Evolutionary conservation across 1,284 basidiomycete species (phyloP).

Genomic region (Sanghuangporus sanghuang): DNA sequence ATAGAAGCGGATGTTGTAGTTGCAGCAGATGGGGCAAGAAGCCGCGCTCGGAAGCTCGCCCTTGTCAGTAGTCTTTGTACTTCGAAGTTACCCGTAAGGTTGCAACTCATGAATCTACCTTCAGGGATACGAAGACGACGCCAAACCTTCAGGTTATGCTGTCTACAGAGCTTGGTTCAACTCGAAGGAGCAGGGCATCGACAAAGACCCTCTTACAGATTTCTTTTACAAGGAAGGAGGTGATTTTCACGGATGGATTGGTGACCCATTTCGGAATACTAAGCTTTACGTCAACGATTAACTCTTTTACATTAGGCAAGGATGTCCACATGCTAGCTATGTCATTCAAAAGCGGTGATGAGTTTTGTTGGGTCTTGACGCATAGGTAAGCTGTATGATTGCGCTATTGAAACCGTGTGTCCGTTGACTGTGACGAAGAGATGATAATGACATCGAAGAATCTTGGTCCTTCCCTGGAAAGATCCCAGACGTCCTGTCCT

Average conservation of each 20-base stretch:
- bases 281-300: not conserved
- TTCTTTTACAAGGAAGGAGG: constrained; percentile 19
- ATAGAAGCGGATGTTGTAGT: constrained; percentile 27
- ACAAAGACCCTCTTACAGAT: constrained; percentile 20
- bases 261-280: not conserved
- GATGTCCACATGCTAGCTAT: constrained; percentile 21
- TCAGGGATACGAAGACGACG: constrained; percentile 22
- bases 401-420: not conserved
- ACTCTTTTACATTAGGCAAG: not conserved
- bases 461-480: constrained; percentile 21
- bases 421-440: constrained; percentile 3
- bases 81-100: not conserved
- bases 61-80: not conserved
- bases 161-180: constrained; percentile 22
- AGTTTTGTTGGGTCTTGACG: constrained; percentile 22
- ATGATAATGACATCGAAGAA: constrained; percentile 22
- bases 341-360: constrained; percentile 18
- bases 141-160: constrained; percentile 21
- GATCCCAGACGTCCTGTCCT: constrained; percentile 21
- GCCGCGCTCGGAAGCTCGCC: constrained; percentile 20
- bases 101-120: not conserved
- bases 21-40: constrained; percentile 28
- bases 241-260: constrained; percentile 18
- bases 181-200: constrained; percentile 18
- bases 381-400: constrained; percentile 13